Base-by-base conservation (phyloP, 805 yeast species). In the Saturnispora ahearnii region DNA sequence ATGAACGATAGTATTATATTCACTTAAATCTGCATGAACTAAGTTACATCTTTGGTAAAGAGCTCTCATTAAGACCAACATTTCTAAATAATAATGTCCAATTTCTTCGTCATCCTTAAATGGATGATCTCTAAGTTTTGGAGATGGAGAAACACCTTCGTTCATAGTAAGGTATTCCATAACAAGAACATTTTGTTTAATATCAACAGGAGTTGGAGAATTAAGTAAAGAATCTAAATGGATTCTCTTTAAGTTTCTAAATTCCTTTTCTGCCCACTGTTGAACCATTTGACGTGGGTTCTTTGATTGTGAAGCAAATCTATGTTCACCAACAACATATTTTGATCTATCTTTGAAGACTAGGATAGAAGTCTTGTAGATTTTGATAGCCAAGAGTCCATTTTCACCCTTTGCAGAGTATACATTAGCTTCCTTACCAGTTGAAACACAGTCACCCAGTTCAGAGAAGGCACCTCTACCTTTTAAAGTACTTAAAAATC, bases 361-460 rank as follows among this genome's bases (percentile, higher is more conserved):
- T 54, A 93, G 70, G 56, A 93, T 93, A 0, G 98, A 90, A 0
- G 99, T 93, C 67, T 93, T 93, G 71, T 88, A 93, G 51, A 93
- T 91, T 63, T 93, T 93, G 46, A 93, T 86, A 0, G 99, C 99
- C 58, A 72, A 82, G 11, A 24, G 41, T 11, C 18, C 28, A 58
- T 79, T 96, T 53, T 71, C 74, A 52, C 71, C 73, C 12, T 67
- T 58, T 13, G 59, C 60, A 11, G 95, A 96, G 63, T 93, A 93
- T 0, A 93, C 97, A 61, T 93, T 93, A n/a, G 99, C 99, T 66
- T 93, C 99, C 65, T 93, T 93, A 44, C 99, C 99, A 0, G 99
- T 93, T 59, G 93, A 82, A 45, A 93, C 74, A 64, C 98, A 93
- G 11, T 99, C 99, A 59, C 90, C 87, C 59, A 93, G 82, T 57